Percentiles rank a stretch among this genome's conserved stretches.
phyloP scores from a whole-genome alignment of 2,329 filamentous ascomycete genomes.

The Ceratocystis papillata region DNA sequence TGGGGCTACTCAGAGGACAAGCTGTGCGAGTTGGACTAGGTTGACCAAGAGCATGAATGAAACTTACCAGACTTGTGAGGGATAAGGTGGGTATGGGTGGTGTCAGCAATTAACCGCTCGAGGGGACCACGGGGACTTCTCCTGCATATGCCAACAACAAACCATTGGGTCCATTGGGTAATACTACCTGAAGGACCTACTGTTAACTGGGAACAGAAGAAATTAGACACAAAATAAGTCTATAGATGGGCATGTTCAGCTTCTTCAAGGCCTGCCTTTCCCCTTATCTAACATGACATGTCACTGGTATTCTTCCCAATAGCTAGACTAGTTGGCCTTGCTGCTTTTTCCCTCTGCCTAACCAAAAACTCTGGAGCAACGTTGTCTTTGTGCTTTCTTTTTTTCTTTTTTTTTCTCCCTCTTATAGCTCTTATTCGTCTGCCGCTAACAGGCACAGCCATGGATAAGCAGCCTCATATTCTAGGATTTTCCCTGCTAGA shows the following conservation, averaged over 20 bases:
- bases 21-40: no score
- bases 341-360: background rate
- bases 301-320: background rate
- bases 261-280: background rate
- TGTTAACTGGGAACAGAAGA: background rate
- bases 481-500: constrained; percentile 6
- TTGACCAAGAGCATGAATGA: no score
- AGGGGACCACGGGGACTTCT: no score
- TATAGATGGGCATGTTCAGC: background rate
- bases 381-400: background rate
- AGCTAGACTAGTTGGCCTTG: background rate
- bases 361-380: background rate
- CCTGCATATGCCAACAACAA: no score
- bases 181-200: no score
- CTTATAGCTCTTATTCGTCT: background rate
- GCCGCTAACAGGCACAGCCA: background rate
- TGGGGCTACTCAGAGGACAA: no score
- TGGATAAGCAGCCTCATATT: background rate
- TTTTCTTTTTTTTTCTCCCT: background rate
- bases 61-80: no score
- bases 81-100: no score
- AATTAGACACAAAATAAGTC: background rate
- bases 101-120: no score
- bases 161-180: no score
- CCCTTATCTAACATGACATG: background rate